Base-by-base conservation (phyloP, 2,329 filamentous ascomycete species). In the Beauveria caledonica region DNA sequence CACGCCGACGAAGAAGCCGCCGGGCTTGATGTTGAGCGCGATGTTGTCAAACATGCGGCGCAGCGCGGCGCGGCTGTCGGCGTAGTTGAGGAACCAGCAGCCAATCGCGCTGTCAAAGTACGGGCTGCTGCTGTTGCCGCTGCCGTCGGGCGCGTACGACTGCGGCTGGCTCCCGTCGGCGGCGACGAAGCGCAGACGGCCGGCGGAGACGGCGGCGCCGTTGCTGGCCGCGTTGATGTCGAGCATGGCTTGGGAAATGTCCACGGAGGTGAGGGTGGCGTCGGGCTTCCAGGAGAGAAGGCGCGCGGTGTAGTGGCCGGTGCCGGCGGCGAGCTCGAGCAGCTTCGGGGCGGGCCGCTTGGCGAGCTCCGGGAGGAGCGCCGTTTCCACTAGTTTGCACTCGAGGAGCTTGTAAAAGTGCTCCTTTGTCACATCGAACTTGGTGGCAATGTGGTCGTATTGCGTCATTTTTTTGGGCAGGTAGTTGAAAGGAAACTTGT, bases 21-120 rank as follows among this genome's bases (percentile, higher is more conserved):
- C 57, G n/a, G 48, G 57, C 39, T 52, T 52, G 21, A 59, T 5
- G 40, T 59, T 59, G 57, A 46, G 48, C 48, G 57, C 57, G 15
- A 59, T 39, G 8, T 42, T 52, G 49, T 59, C 57, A 15, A 59
- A 21, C 57, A 59, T 59, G 57, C 11, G 8, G 19, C 57, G 57
- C 36, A 59, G 57, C n/a, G 13, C 25, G 25, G 39, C 48, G 19
- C 57, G 57, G 49, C 27, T 53, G 23, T 13, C 13, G 17, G 49
- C 57, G 49, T 59, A 59, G 57, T 59, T 52, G 48, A 59, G 48
- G 39, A 59, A 46, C 48, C 49, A 53, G 39, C 49, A 49, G 27
- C 57, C 57, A 27, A 59, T n/a, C 8, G 57, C 57, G 49, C 48
- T 40, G 49, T 59, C 57, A 53, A 59, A 59, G 39, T 39, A 59